Evolutionary conservation across 306 rosid genomes (phyloP).

Genomic region (Pueraria montana): DNA sequence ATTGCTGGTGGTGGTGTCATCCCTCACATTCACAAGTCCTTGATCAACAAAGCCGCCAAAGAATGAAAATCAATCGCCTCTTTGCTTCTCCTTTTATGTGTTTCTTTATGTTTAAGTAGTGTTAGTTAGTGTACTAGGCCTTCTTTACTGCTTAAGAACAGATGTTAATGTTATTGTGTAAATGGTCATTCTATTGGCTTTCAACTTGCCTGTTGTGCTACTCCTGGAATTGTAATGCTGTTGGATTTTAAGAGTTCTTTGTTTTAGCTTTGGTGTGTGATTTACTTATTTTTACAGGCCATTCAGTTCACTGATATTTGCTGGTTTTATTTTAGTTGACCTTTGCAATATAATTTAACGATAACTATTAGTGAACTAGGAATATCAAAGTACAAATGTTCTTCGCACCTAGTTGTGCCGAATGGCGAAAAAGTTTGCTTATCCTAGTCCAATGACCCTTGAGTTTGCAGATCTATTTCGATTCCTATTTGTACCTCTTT

Average conservation of each 20-base stretch:
- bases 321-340: not conserved
- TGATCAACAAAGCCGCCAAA: constrained; percentile 58
- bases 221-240: not conserved
- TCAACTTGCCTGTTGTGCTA: not conserved
- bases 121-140: constrained; percentile 28
- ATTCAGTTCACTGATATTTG: not conserved
- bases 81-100: not conserved
- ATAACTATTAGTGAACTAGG: not conserved
- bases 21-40: constrained; percentile 56
- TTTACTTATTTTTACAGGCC: not conserved
- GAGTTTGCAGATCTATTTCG: no score
- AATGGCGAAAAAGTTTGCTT: no score
- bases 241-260: constrained; percentile 34
- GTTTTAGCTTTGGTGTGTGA: not conserved
- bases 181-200: constrained; percentile 27
- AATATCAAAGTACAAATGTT: not conserved
- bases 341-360: not conserved
- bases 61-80: constrained; percentile 26
- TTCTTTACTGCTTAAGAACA: constrained; percentile 9
- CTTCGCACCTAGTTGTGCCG: not conserved
- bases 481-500: no score
- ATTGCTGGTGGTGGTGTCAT: constrained; percentile 94
- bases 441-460: no score
- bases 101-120: constrained; percentile 27
- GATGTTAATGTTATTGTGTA: constrained; percentile 32